Evolutionary conservation across 768 basidiomycete species (phyloP), one percentile per base, ranked within the genome.

Genomic region (Podaxis carcinomalis): DNA sequence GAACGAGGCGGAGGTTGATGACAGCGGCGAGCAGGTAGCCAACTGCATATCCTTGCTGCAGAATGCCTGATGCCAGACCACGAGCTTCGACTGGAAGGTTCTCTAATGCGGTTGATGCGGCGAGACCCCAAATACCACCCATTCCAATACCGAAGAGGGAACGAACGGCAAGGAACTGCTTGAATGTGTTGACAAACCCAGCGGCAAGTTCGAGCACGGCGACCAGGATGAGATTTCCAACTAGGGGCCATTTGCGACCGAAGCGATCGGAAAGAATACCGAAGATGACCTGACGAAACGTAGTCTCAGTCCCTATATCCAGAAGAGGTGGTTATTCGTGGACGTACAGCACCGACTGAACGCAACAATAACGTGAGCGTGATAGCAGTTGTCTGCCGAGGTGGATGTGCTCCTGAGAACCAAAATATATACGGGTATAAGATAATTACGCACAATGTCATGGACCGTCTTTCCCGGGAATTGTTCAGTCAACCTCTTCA

Each of bases 351-450:
- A 36, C 90, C 90, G 54, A 83, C 76, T 4, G 91, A 89, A 62
- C 95, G 85, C 79, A 98, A 90, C n/a, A 98, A 83, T 1, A 98
- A 80, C 0, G 95, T 97, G 52, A 97, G 80, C 5, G 95, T 97
- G 69, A 98, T 95, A 4, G 92, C 83, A 19, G 87, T 86, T 51
- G 92, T 91, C 81, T 82, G 63, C 46, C 19, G 62, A 39, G 4
- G 14, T 56, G 16, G 21, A 40, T 39, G 32, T 6, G 42, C 46
- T 32, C 42, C 27, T 44, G 13, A n/a, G n/a, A 42, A n/a, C 3
- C 21, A 35, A 23, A 32, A 32, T 32, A 32, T 32, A 32, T 32
- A 32, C 32, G 27, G 5, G 9, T 46, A 19, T 14, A 21, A 21
- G 36, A 52, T 52, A 32, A 42, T 11, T 11, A 68, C 73, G 55